phyloP scores from a whole-genome alignment of 139 green algal species.

The Chlorella sp. region DNA sequence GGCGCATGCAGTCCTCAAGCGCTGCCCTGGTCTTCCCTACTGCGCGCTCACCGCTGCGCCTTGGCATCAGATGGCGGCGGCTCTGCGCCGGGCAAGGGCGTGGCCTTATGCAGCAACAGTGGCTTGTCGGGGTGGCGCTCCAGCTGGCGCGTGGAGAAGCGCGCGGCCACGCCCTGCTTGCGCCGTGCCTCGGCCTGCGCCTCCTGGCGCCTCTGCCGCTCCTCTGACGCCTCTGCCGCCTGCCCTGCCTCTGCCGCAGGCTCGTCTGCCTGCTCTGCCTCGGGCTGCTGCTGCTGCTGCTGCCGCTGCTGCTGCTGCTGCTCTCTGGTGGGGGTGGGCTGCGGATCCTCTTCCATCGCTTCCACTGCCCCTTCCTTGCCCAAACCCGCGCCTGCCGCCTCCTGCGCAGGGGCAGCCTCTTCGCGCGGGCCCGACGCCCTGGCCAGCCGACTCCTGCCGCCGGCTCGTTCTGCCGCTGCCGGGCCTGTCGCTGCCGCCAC shows the following conservation, averaged over 20 bases:
- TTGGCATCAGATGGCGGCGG: constrained; percentile 8
- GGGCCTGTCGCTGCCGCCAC: background rate
- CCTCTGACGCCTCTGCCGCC: background rate
- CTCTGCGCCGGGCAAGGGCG: constrained; percentile 13
- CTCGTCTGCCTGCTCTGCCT: background rate
- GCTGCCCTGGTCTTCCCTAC: too few relatives aligned
- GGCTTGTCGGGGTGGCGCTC: constrained; percentile 24
- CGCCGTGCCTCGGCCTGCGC: background rate
- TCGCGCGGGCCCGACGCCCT: constrained; percentile 3
- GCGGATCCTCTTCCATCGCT: background rate
- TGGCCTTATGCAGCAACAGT: constrained; percentile 38
- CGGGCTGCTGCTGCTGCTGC: constrained; percentile 11
- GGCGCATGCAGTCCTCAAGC: too few relatives aligned
- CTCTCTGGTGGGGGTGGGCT: background rate
- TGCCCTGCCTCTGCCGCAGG: background rate
- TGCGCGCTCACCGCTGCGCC: background rate
- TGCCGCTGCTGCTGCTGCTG: constrained; percentile 5
- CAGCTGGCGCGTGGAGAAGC: constrained; percentile 42
- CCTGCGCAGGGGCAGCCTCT: background rate
- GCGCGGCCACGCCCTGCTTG: constrained; percentile 14
- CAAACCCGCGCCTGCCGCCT: background rate
- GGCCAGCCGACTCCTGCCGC: too few relatives aligned
- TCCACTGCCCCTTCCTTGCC: background rate
- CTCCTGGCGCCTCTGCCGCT: background rate
- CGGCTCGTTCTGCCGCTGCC: too few relatives aligned